Conservation (phyloP, 2,329 filamentous ascomycete genomes). For the Aspergillus oerlinghausenensis region DNA sequence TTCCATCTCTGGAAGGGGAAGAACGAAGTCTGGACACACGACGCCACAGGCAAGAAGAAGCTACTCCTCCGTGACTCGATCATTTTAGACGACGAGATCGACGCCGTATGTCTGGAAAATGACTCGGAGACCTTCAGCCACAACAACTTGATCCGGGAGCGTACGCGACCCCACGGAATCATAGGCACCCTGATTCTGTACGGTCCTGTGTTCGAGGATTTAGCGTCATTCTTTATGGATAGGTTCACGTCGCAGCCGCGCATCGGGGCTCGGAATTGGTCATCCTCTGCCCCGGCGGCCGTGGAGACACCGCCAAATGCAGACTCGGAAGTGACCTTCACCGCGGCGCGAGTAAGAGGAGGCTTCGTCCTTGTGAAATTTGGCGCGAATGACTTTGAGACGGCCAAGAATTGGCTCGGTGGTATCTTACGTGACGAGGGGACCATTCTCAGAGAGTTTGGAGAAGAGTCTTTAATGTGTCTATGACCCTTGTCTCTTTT, state of each 20-base stretch:
- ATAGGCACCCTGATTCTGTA: slow-evolving; percentile 82
- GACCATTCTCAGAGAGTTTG: slow-evolving; percentile 66
- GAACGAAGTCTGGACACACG: slow-evolving; percentile 65
- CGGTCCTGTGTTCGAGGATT: slow-evolving; percentile 61
- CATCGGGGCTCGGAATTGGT: slow-evolving; percentile 77
- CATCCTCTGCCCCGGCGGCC: slow-evolving; percentile 22
- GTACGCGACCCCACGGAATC: slow-evolving; percentile 71
- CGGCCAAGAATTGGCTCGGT: slow-evolving; percentile 73
- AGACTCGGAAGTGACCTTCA: slow-evolving; percentile 64
- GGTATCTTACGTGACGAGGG: slow-evolving; percentile 71
- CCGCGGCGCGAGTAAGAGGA: slow-evolving; percentile 66
- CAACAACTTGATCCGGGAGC: slow-evolving; percentile 38
- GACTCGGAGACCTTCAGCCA: slow-evolving; percentile 12
- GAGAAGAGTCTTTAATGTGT: slow-evolving; percentile 76
- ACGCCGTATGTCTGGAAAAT: slow-evolving; percentile 29
- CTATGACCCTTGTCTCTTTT: slow-evolving; percentile 35
- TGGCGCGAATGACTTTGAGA: slow-evolving; percentile 75
- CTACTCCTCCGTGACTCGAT: slow-evolving; percentile 83
- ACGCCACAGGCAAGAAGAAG: slow-evolving; percentile 43
- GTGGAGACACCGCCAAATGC: slow-evolving; percentile 36
- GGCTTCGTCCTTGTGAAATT: slow-evolving; percentile 91
- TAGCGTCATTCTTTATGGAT: slow-evolving; percentile 70
- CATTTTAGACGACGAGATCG: slow-evolving; percentile 58
- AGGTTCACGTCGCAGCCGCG: slow-evolving; percentile 76
- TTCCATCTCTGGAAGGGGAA: slow-evolving; percentile 72